phyloP scores from a whole-genome alignment of 192 early-diverging fungal species.

The Entophlyctis helioformis region DNA sequence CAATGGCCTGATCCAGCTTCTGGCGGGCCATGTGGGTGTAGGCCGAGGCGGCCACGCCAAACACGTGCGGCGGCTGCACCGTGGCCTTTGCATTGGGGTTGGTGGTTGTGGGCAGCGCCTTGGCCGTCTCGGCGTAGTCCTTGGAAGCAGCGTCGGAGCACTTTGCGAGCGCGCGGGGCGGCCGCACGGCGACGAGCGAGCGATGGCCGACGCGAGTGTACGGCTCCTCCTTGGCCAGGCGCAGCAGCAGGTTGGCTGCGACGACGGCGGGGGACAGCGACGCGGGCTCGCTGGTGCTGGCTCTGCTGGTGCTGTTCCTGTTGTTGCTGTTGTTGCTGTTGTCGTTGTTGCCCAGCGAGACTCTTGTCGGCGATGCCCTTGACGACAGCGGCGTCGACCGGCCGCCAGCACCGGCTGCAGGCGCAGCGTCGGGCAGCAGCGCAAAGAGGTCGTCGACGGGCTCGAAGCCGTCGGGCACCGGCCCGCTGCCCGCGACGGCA shows the following conservation, averaged over 20 bases:
- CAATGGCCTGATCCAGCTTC: constrained; percentile 79
- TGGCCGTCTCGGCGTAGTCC: constrained; percentile 43
- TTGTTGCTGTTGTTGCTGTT: too few relatives aligned
- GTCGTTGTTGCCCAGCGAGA: too few relatives aligned
- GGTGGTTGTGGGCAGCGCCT: neutral
- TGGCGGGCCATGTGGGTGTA: constrained; percentile 81
- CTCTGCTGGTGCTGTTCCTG: too few relatives aligned
- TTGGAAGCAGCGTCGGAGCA: constrained; percentile 51
- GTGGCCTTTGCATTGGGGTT: constrained; percentile 24
- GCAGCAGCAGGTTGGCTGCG: constrained; percentile 5
- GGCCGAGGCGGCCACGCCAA: constrained; percentile 70
- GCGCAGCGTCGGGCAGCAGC: too few relatives aligned
- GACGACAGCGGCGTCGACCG: too few relatives aligned
- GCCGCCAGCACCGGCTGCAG: too few relatives aligned
- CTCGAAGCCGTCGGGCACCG: too few relatives aligned
- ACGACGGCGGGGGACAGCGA: too few relatives aligned
- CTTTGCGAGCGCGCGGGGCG: constrained; percentile 38
- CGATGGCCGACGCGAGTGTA: constrained; percentile 62
- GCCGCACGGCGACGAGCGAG: constrained; percentile 59
- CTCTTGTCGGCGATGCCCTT: too few relatives aligned
- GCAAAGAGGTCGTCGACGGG: too few relatives aligned
- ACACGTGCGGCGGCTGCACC: constrained; percentile 62
- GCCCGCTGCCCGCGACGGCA: too few relatives aligned
- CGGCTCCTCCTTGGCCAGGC: constrained; percentile 24
- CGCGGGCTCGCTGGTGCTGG: too few relatives aligned